phyloP scores from a whole-genome alignment of 148 eudicot genomes.

The Vaccinium vitisidaea region DNA sequence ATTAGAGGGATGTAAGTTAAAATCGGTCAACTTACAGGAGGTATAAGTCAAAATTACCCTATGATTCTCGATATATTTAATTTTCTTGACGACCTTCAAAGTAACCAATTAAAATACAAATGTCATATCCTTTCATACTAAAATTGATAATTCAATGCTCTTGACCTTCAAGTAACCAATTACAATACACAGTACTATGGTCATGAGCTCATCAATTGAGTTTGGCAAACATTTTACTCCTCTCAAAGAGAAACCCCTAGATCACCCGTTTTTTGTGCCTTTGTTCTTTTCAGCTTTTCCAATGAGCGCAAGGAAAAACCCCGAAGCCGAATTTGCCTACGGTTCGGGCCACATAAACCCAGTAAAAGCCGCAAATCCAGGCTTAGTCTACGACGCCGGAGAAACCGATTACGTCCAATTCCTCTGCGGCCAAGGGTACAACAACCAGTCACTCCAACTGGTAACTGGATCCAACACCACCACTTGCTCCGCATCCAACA shows the following conservation, averaged over 20 bases:
- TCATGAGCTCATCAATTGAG: too few species aligned
- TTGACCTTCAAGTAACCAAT: too few species aligned
- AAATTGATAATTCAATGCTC: too few species aligned
- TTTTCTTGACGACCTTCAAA: neutral
- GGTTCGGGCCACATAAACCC: constrained; percentile 52
- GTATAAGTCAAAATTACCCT: too few species aligned
- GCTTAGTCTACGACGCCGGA: constrained; percentile 38
- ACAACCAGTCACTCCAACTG: constrained; percentile 20
- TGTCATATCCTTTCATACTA: too few species aligned
- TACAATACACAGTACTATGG: too few species aligned
- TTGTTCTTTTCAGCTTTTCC: constrained; percentile 16
- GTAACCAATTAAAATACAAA: too few species aligned
- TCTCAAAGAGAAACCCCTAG: neutral
- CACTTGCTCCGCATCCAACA: constrained; percentile 25
- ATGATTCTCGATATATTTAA: too few species aligned
- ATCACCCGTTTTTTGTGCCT: neutral
- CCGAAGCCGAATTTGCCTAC: constrained; percentile 44
- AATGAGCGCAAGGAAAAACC: constrained; percentile 12
- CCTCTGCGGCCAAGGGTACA: constrained; percentile 46
- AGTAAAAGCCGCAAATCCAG: constrained; percentile 30
- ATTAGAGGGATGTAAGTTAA: too few species aligned
- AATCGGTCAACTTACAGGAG: too few species aligned
- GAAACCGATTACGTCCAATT: constrained; percentile 32
- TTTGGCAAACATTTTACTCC: too few species aligned
- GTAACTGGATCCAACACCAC: constrained; percentile 35